Evolutionary conservation across 2,329 filamentous ascomycete species (phyloP).

Genomic region (Colletotrichum sp.): DNA sequence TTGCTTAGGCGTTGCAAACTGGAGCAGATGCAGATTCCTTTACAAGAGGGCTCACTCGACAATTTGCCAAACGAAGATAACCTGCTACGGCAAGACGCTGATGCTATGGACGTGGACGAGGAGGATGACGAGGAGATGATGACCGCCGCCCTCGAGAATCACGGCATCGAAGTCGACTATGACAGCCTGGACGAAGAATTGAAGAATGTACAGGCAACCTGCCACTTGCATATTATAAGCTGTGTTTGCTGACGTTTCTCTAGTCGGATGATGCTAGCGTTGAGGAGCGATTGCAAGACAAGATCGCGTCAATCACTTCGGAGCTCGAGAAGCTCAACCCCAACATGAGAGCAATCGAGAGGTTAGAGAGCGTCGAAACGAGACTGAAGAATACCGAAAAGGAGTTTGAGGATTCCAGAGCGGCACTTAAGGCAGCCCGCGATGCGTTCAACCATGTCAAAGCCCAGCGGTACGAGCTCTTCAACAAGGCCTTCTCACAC

Average conservation of each 20-base stretch:
- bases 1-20: slow-evolving; percentile 89
- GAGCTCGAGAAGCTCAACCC: slow-evolving; percentile 95
- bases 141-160: slow-evolving; percentile 77
- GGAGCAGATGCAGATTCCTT: slow-evolving; percentile 87
- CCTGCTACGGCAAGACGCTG: slow-evolving; percentile 76
- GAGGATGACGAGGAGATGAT: slow-evolving; percentile 63
- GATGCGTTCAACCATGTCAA: slow-evolving; percentile 86
- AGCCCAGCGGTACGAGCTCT: slow-evolving; percentile 83
- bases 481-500: slow-evolving; percentile 93
- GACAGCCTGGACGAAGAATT: slow-evolving; percentile 81
- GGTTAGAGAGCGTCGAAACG: slow-evolving; percentile 83
- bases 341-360: slow-evolving; percentile 94
- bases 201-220: slow-evolving; percentile 65
- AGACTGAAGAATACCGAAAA: slow-evolving; percentile 84
- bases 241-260: slow-evolving; percentile 31
- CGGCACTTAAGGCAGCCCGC: slow-evolving; percentile 74
- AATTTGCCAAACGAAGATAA: slow-evolving; percentile 87
- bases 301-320: slow-evolving; percentile 73
- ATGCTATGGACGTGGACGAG: slow-evolving; percentile 93
- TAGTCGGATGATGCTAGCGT: slow-evolving; percentile 72
- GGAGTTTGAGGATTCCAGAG: slow-evolving; percentile 86
- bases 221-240: background rate
- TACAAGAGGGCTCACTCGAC: slow-evolving; percentile 79
- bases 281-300: slow-evolving; percentile 79
- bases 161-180: slow-evolving; percentile 92